A percentile compares a stretch with the other conserved stretches of the same genome.
Conservation (phyloP, 345 rosid genomes). For the Salix brachista region DNA sequence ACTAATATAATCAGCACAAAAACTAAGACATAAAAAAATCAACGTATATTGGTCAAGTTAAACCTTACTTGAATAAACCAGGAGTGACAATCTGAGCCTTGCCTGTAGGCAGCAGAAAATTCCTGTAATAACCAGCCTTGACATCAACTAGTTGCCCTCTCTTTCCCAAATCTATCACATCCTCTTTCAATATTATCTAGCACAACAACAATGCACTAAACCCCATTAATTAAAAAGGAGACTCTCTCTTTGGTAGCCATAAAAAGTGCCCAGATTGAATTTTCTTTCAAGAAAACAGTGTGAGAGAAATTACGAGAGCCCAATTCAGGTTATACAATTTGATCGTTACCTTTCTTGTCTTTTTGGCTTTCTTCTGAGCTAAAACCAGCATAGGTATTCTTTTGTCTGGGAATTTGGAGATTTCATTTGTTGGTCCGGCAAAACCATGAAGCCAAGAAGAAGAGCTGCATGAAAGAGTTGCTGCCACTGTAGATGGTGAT, state of each 20-base stretch:
- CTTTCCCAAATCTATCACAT: conserved; percentile 64
- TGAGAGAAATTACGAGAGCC: not conserved
- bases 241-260: not conserved
- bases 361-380: conserved; percentile 76
- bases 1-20: not conserved
- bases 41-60: not conserved
- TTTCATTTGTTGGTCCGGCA: conserved; percentile 33
- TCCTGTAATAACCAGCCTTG: conserved; percentile 84
- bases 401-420: conserved; percentile 36
- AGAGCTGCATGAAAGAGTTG: conserved; percentile 64
- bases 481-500: conserved; percentile 33
- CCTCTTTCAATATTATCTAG: conserved; percentile 86
- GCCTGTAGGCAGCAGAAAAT: conserved; percentile 73
- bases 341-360: conserved; percentile 57
- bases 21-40: not conserved
- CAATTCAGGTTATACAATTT: not conserved
- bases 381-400: conserved; percentile 34
- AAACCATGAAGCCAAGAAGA: conserved; percentile 44
- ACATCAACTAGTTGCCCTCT: conserved; percentile 77
- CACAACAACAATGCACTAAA: conserved; percentile 4
- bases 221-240: conserved; percentile 3
- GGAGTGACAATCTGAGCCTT: conserved; percentile 89
- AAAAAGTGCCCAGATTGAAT: not conserved
- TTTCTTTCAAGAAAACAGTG: not conserved
- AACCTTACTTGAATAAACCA: conserved; percentile 60